Evolutionary conservation across 768 basidiomycete genomes (phyloP).

Genomic region (Phaffia tasmanica): DNA sequence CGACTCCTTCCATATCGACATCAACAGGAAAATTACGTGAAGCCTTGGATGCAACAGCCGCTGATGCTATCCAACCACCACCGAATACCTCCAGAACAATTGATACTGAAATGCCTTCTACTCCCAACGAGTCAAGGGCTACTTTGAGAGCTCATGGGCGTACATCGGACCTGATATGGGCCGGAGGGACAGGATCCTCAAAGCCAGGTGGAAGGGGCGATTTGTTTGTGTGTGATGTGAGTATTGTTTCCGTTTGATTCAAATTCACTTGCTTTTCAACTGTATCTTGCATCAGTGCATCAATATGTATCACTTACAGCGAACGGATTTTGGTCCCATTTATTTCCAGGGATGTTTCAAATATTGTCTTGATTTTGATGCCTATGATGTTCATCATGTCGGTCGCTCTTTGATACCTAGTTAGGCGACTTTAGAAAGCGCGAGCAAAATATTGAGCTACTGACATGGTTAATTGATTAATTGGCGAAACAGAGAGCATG

Average conservation of each 20-base stretch:
- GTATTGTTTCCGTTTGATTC: neutral
- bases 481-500: slow-evolving; percentile 51
- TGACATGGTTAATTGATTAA: neutral
- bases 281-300: neutral
- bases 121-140: slow-evolving; percentile 43
- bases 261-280: neutral
- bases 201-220: slow-evolving; percentile 30
- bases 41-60: neutral
- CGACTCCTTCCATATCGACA: neutral
- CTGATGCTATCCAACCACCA: neutral
- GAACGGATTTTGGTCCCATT: slow-evolving; percentile 46
- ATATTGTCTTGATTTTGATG: slow-evolving; percentile 67
- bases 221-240: slow-evolving; percentile 37
- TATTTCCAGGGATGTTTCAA: slow-evolving; percentile 91
- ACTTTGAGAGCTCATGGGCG: slow-evolving; percentile 56
- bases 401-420: slow-evolving; percentile 29
- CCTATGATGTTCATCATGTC: slow-evolving; percentile 57
- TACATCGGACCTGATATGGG: slow-evolving; percentile 49
- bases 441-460: neutral
- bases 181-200: slow-evolving; percentile 30
- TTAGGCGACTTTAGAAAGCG: slow-evolving; percentile 2
- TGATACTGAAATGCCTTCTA: neutral
- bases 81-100: neutral
- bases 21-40: neutral
- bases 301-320: neutral